Conservation (phyloP, 495 filamentous ascomycete genomes). For the Neurospora sp. region DNA sequence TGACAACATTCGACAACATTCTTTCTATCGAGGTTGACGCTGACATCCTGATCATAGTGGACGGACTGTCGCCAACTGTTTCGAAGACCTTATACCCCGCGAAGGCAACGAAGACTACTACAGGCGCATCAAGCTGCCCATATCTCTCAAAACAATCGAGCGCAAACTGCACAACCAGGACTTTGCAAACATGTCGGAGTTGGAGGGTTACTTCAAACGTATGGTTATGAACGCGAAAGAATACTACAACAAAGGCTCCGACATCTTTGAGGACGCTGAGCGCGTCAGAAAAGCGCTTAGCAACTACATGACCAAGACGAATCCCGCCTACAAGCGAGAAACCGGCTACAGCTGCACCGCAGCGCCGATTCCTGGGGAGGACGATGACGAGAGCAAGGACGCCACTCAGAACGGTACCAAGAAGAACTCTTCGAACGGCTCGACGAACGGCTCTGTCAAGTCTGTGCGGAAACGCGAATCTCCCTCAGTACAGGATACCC, state of each 20-base stretch:
- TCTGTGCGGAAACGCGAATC: constrained; percentile 10
- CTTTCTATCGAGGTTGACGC: not conserved
- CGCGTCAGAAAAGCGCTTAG: constrained; percentile 63
- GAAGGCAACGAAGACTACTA: constrained; percentile 64
- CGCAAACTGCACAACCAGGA: constrained; percentile 52
- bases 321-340: constrained; percentile 57
- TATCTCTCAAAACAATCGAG: constrained; percentile 67
- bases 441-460: not conserved
- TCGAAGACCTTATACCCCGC: constrained; percentile 56
- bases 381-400: constrained; percentile 20
- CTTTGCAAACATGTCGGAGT: constrained; percentile 50
- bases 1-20: not conserved
- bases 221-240: constrained; percentile 69
- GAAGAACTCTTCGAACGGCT: not conserved
- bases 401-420: not conserved
- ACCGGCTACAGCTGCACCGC: constrained; percentile 48
- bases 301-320: constrained; percentile 65
- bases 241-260: constrained; percentile 54
- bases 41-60: constrained; percentile 36
- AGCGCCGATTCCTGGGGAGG: constrained; percentile 42
- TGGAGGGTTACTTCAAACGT: constrained; percentile 69
- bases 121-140: constrained; percentile 56
- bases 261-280: constrained; percentile 64
- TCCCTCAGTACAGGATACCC: constrained; percentile 6
- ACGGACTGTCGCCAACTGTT: constrained; percentile 58